These are phyloP conservation scores for Starmerella apis DNA, from an alignment of 805 yeast genomes.

Conservation along the genomic window DNA sequence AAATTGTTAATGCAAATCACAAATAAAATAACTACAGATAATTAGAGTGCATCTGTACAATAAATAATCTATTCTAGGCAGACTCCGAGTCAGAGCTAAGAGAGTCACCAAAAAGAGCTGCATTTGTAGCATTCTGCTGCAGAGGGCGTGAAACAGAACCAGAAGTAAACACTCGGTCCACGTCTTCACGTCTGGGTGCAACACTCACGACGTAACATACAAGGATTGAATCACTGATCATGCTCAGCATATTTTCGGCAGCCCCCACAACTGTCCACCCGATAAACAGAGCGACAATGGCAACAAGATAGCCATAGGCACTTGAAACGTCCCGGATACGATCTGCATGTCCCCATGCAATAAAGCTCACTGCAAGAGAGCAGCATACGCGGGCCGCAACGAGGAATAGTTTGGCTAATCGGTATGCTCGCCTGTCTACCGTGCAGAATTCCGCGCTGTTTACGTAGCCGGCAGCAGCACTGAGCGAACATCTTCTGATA, in stretches of 20 bases:
- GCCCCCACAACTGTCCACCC: constrained; percentile 39
- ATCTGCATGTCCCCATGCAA: constrained; percentile 37
- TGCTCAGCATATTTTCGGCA: constrained; percentile 35
- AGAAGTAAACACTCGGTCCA: constrained; percentile 27
- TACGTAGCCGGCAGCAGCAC: constrained; percentile 29
- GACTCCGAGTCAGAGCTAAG: constrained; percentile 1
- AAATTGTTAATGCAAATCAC: no score
- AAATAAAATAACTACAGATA: not conserved
- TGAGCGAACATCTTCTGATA: constrained; percentile 30
- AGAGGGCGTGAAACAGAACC: not conserved
- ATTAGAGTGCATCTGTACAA: not conserved
- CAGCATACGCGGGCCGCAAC: constrained; percentile 33
- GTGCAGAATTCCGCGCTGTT: constrained; percentile 14
- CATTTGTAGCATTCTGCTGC: not conserved
- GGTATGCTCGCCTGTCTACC: constrained; percentile 31
- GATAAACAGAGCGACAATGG: constrained; percentile 33
- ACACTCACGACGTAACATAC: constrained; percentile 33
- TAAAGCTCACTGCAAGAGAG: constrained; percentile 32
- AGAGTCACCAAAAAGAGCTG: not conserved
- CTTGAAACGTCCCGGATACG: constrained; percentile 30
- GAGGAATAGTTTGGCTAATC: constrained; percentile 33
- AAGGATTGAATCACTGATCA: constrained; percentile 31
- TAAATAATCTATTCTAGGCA: not conserved
- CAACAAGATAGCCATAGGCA: constrained; percentile 35
- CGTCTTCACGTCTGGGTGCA: constrained; percentile 27